Base-by-base conservation (phyloP, 129 eudicot genomes). In the Deinandra increscens region DNA sequence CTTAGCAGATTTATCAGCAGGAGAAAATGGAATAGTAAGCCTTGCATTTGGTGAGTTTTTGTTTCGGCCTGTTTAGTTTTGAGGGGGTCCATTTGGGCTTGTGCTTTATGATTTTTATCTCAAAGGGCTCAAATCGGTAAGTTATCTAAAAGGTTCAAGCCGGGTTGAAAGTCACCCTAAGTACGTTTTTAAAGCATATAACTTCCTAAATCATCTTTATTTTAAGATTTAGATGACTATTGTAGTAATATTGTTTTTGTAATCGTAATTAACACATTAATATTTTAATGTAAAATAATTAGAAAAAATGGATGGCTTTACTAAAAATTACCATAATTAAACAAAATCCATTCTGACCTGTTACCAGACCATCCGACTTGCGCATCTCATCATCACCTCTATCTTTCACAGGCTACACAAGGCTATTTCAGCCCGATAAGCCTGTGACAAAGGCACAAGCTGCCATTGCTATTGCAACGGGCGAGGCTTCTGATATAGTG, bases 371-470 rank as follows among this genome's bases (percentile, higher is more conserved):
- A 5, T 51, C 10, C 19, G 36, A 22, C 18, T 23, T 5, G 6
- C 9, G 17, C 36, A 23, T 55, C 17, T 11, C 31, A n/a, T n/a
- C 11, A n/a, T 10, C 14, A 26, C 8, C 7, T 0, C 62, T 22
- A 22, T 11, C 8, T 11, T 36, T 55, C 46, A 53, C 84, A 93
- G 98, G 98, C 36, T 93, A 86, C 79, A 93, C 98, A n/a, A 89
- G 98, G 44, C 88, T 93, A 6, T 93, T 93, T 78, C 98, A 89
- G 81, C 96, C 98, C 5, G 88, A 89, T 69, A 93, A 93, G 62
- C 98, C 98, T 1, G 98, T 93, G 66, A 93, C 98, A 34, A 89
- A 89, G 56, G 91, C 90, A 61, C 98, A 93, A 77, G 97, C 98
- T 45, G 98, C 98, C 36, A 85, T 93, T 54, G 98, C 97, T 45